A percentile compares a stretch with the other conserved stretches of the same genome.
Evolutionary conservation across 192 early-diverging fungal genomes (phyloP).

Genomic region (Coemansia sp.): DNA sequence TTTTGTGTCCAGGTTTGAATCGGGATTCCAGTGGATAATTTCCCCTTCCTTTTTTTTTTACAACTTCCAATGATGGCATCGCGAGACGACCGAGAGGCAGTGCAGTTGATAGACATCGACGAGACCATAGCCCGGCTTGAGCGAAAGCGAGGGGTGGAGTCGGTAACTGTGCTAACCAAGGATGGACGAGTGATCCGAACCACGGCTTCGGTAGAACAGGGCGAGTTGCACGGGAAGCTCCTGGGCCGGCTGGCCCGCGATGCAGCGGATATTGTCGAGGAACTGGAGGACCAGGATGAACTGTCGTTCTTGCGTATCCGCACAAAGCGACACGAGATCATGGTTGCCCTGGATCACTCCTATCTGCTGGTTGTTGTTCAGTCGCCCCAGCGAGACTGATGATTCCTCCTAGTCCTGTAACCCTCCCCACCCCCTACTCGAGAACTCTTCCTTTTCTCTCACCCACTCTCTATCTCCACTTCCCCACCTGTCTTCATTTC

Average conservation of each 20-base stretch:
- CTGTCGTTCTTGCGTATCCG: slow-evolving; percentile 89
- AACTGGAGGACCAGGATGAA: slow-evolving; percentile 90
- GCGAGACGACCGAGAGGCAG: not conserved
- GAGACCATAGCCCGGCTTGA: slow-evolving; percentile 88
- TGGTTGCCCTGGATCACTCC: slow-evolving; percentile 75
- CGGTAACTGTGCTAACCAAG: slow-evolving; percentile 84
- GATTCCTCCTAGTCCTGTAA: not conserved
- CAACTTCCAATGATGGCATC: not conserved
- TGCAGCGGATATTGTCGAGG: slow-evolving; percentile 65
- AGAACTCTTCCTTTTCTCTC: not conserved
- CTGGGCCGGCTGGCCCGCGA: slow-evolving; percentile 78
- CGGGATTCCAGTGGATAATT: no score
- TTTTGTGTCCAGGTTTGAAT: no score
- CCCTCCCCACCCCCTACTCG: not conserved
- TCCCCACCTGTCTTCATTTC: no score
- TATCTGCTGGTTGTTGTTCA: slow-evolving; percentile 45
- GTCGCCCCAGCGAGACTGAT: slow-evolving; percentile 31
- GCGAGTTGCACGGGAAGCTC: slow-evolving; percentile 75
- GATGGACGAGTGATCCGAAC: slow-evolving; percentile 88
- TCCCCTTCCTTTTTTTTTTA: not conserved
- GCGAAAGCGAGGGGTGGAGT: slow-evolving; percentile 85
- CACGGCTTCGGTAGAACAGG: slow-evolving; percentile 72
- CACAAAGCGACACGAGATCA: slow-evolving; percentile 93
- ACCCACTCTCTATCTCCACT: not conserved
- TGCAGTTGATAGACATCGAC: slow-evolving; percentile 66